Conservation (phyloP, 306 rosid species). For the Lathyrus oleraceus region DNA sequence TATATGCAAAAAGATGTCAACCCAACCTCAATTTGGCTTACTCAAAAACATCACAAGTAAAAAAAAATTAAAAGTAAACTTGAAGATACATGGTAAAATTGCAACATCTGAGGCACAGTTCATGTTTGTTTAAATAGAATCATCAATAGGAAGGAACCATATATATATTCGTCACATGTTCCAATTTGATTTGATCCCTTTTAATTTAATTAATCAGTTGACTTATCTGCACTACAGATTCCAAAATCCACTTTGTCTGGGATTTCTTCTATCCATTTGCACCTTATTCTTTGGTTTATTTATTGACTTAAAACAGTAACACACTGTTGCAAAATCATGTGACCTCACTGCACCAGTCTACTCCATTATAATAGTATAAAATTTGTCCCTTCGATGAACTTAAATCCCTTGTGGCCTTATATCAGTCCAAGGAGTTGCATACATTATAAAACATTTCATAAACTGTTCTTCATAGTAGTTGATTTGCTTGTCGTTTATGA, state of each 20-base stretch:
- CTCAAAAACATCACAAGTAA: too few relatives aligned
- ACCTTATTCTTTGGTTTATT: neutral
- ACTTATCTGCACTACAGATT: slow-evolving; percentile 7
- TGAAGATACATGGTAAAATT: too few relatives aligned
- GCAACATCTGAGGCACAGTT: neutral
- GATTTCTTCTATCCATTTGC: slow-evolving; percentile 16
- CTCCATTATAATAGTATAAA: slow-evolving; percentile 15
- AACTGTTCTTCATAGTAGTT: neutral
- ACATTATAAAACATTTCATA: neutral
- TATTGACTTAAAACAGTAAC: neutral
- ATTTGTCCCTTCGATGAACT: slow-evolving; percentile 30
- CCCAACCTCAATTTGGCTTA: too few relatives aligned
- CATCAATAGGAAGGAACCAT: slow-evolving; percentile 21
- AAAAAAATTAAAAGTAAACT: too few relatives aligned
- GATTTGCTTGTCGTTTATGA: slow-evolving; percentile 28
- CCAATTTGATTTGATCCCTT: neutral
- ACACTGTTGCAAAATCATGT: slow-evolving; percentile 33
- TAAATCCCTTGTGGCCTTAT: slow-evolving; percentile 35
- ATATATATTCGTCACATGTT: slow-evolving; percentile 36
- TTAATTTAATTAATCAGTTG: slow-evolving; percentile 19
- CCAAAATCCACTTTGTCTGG: slow-evolving; percentile 11
- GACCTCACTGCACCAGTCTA: slow-evolving; percentile 21
- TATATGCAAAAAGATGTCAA: too few relatives aligned
- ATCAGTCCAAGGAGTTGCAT: slow-evolving; percentile 19
- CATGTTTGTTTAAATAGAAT: neutral